A percentile compares a stretch with the other conserved stretches of the same genome.
Conservation (phyloP, 495 filamentous ascomycete species). For the Halenospora varia region DNA sequence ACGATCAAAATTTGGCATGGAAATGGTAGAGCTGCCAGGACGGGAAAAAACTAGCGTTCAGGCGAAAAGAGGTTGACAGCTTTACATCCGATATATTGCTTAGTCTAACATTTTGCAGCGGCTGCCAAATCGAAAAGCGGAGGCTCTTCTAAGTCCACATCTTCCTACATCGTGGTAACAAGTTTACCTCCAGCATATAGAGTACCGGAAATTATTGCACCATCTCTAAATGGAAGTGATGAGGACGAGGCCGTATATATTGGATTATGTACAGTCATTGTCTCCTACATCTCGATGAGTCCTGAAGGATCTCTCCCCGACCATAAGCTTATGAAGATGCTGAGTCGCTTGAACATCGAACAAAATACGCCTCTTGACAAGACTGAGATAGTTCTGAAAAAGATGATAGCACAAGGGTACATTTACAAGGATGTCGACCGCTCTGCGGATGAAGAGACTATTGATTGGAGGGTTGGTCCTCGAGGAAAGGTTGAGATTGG, state of each 20-base stretch:
- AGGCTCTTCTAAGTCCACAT: conserved; percentile 38
- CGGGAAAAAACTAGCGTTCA: conserved; percentile 74
- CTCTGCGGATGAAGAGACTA: conserved; percentile 62
- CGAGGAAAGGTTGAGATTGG: conserved; percentile 86
- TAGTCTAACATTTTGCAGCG: conserved; percentile 10
- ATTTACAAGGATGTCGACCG: conserved; percentile 68
- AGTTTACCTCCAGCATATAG: conserved; percentile 63
- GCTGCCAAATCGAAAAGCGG: conserved; percentile 39
- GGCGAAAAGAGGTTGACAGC: conserved; percentile 65
- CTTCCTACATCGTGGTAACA: conserved; percentile 72
- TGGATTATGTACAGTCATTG: conserved; percentile 73
- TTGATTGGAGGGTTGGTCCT: conserved; percentile 76
- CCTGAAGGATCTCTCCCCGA: conserved; percentile 68
- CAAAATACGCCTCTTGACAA: conserved; percentile 69
- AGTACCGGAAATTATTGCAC: conserved; percentile 59
- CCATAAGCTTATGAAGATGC: conserved; percentile 65
- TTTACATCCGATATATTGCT: conserved; percentile 26
- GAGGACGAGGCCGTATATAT: conserved; percentile 72
- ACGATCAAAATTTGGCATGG: conserved; percentile 23
- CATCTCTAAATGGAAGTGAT: conserved; percentile 59
- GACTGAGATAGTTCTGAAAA: conserved; percentile 69
- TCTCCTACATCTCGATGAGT: conserved; percentile 68
- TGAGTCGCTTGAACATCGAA: conserved; percentile 72
- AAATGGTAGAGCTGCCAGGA: conserved; percentile 22
- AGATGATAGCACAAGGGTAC: conserved; percentile 80